phyloP scores from a whole-genome alignment of 2,329 filamentous ascomycete genomes.

The Massarina eburnea region DNA sequence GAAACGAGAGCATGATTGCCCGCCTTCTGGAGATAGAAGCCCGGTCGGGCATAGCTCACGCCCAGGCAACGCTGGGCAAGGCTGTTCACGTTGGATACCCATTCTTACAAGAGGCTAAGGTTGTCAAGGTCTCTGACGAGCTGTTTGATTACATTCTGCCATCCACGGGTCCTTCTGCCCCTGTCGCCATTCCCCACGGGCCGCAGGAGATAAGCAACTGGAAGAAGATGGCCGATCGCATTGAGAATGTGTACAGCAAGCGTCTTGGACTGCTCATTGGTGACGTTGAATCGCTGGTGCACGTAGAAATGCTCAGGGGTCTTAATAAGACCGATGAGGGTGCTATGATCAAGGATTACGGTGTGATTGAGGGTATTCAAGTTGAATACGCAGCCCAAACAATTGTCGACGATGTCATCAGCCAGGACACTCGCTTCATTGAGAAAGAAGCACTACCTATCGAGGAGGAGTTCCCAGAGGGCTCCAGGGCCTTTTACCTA shows the following conservation, averaged over 20 bases:
- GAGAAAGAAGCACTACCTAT: conserved; percentile 86
- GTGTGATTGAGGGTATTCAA: conserved; percentile 79
- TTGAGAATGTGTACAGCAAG: conserved; percentile 88
- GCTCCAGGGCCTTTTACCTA: conserved; percentile 85
- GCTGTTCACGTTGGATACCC: conserved; percentile 91
- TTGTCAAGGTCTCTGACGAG: conserved; percentile 87
- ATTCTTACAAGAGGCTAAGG: conserved; percentile 90
- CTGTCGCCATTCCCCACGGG: conserved; percentile 70
- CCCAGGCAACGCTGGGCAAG: conserved; percentile 79
- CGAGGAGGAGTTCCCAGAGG: conserved; percentile 85
- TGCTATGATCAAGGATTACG: conserved; percentile 90
- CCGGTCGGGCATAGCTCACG: conserved; percentile 69
- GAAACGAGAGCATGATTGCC: conserved; percentile 94
- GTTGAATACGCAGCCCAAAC: conserved; percentile 89
- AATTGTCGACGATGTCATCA: conserved; percentile 85
- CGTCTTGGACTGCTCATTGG: conserved; percentile 86
- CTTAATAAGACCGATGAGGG: conserved; percentile 88
- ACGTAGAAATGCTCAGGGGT: conserved; percentile 92
- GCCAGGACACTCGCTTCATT: conserved; percentile 89
- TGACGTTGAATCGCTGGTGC: conserved; percentile 81
- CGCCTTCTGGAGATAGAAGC: conserved; percentile 75
- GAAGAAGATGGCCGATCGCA: conserved; percentile 77
- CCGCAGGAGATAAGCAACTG: conserved; percentile 79
- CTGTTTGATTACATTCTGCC: conserved; percentile 83
- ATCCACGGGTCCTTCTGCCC: conserved; percentile 61